phyloP scores from a whole-genome alignment of 768 basidiomycete species.

The Rhodosporidiobolus sp. region DNA sequence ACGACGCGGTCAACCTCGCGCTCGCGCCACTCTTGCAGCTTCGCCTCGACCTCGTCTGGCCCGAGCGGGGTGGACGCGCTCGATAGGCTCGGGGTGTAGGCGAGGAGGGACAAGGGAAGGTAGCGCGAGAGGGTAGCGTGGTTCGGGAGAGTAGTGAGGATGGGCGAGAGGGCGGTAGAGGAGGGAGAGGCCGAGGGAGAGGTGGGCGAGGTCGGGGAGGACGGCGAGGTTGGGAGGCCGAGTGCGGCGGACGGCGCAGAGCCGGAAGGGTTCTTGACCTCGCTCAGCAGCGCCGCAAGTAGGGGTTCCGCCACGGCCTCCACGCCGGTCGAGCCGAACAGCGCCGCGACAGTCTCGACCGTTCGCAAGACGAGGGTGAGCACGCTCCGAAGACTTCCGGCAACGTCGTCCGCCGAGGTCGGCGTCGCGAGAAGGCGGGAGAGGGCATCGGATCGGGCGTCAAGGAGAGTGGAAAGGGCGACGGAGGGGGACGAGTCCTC shows the following conservation, averaged over 20 bases:
- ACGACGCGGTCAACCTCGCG: slow-evolving; percentile 18
- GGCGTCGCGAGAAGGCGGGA: slow-evolving; percentile 14
- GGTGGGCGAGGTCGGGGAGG: background rate
- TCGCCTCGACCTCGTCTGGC: background rate
- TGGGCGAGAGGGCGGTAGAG: slow-evolving; percentile 7
- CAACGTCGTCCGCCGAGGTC: background rate
- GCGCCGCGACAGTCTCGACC: slow-evolving; percentile 18
- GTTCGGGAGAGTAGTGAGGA: slow-evolving; percentile 40
- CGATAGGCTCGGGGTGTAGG: slow-evolving; percentile 32
- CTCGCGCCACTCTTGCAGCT: slow-evolving; percentile 35
- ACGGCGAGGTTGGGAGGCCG: background rate
- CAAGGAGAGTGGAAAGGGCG: slow-evolving; percentile 29
- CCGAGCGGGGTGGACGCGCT: background rate
- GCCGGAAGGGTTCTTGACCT: slow-evolving; percentile 18
- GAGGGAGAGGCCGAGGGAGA: too few relatives aligned
- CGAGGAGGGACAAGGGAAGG: slow-evolving; percentile 37
- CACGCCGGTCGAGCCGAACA: slow-evolving; percentile 5
- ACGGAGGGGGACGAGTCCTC: slow-evolving; percentile 13
- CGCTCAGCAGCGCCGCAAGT: slow-evolving; percentile 24
- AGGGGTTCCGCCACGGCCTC: background rate
- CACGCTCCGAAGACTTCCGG: background rate
- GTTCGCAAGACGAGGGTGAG: slow-evolving; percentile 30
- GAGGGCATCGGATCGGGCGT: slow-evolving; percentile 19
- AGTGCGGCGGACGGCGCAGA: background rate
- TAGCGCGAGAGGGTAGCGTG: slow-evolving; percentile 38